Percentiles rank a stretch among this genome's conserved stretches.
phyloP scores from a whole-genome alignment of 2,329 filamentous ascomycete genomes.

The Aspergillus uvarum region DNA sequence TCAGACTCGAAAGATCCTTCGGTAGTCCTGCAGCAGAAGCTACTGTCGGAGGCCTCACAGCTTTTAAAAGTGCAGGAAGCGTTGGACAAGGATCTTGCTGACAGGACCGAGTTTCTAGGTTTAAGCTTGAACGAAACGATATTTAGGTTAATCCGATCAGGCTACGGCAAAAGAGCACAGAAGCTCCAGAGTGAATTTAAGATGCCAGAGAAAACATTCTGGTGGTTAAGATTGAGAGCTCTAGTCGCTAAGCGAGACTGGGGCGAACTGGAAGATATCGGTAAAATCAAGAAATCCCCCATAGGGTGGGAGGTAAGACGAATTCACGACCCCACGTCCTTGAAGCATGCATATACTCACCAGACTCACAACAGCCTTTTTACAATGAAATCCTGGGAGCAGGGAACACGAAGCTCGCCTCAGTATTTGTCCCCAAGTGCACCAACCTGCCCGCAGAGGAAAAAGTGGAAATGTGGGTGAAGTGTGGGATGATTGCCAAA shows the following conservation, averaged over 20 bases:
- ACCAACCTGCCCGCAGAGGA: conserved; percentile 66
- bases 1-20: conserved; percentile 77
- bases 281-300: conserved; percentile 72
- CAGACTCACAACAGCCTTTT: conserved; percentile 65
- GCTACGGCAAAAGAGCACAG: conserved; percentile 79
- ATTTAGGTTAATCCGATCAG: conserved; percentile 78
- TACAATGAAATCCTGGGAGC: conserved; percentile 86
- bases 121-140: conserved; percentile 89
- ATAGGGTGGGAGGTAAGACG: conserved; percentile 92
- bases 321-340: conserved; percentile 10
- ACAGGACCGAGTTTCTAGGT: conserved; percentile 66
- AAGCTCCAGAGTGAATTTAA: conserved; percentile 92
- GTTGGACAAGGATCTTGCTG: conserved; percentile 77
- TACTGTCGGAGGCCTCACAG: conserved; percentile 75
- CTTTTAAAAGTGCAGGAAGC: conserved; percentile 83
- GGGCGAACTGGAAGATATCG: conserved; percentile 85
- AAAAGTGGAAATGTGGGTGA: conserved; percentile 88
- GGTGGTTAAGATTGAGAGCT: conserved; percentile 83
- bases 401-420: conserved; percentile 83
- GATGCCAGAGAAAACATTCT: conserved; percentile 82
- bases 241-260: conserved; percentile 88
- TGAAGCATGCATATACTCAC: conserved; percentile 29
- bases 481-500: conserved; percentile 84
- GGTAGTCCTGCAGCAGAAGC: conserved; percentile 64
- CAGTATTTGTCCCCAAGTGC: conserved; percentile 85